These are phyloP conservation scores for Aphanocladium album DNA, from an alignment of 2,329 filamentous ascomycete species.

Conservation along the genomic window DNA sequence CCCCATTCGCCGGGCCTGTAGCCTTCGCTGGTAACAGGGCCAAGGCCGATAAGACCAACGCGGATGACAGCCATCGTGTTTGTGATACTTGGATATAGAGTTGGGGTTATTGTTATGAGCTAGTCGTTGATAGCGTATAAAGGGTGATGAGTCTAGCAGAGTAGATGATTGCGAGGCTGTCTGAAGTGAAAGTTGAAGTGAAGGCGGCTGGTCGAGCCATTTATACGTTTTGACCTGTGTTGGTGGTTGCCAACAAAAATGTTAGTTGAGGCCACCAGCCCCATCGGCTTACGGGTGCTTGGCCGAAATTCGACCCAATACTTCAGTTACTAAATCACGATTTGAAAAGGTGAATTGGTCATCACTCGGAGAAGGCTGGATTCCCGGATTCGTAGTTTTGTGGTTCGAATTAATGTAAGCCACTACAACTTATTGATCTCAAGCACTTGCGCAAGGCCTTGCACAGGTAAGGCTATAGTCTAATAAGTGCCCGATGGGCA, in stretches of 20 bases:
- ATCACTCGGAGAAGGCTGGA: neutral
- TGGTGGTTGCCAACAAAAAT: neutral
- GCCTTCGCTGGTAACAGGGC: constrained; percentile 36
- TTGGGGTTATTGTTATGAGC: neutral
- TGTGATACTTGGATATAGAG: neutral
- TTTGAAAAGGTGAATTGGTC: neutral
- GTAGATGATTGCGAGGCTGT: neutral
- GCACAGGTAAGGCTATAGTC: too few species aligned
- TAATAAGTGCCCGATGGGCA: neutral
- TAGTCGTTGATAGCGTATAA: neutral
- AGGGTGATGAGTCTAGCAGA: neutral
- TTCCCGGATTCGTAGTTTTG: neutral
- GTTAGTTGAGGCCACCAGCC: neutral
- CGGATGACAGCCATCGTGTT: constrained; percentile 38
- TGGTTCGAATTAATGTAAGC: neutral
- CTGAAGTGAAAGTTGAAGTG: neutral
- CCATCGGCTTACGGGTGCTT: neutral
- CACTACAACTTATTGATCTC: too few species aligned
- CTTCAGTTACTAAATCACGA: neutral
- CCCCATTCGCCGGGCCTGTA: constrained; percentile 46
- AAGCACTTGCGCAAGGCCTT: too few species aligned
- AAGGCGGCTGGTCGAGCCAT: neutral
- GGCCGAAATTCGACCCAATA: neutral
- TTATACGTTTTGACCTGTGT: neutral
- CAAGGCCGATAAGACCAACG: constrained; percentile 50